These are phyloP conservation scores for Diaporthe citrichinensis DNA, from an alignment of 2,329 filamentous ascomycete species.

Conservation along the genomic window DNA sequence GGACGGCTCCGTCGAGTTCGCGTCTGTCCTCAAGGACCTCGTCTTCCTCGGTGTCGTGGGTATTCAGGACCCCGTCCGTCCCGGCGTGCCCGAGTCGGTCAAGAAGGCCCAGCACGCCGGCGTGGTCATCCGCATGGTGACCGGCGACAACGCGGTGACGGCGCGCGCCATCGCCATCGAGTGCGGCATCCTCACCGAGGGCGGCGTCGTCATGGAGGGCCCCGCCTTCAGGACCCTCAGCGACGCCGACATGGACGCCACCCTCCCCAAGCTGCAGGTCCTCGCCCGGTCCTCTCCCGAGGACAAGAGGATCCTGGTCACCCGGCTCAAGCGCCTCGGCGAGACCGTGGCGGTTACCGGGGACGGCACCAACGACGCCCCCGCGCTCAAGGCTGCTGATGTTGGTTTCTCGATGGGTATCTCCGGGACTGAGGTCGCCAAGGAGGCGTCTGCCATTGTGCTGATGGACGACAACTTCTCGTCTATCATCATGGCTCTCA, in stretches of 20 bases:
- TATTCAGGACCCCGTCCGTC: slow-evolving; percentile 77
- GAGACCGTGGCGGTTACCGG: slow-evolving; percentile 76
- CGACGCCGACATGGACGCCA: slow-evolving; percentile 64
- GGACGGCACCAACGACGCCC: slow-evolving; percentile 77
- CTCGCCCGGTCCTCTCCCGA: slow-evolving; percentile 72
- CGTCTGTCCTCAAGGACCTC: slow-evolving; percentile 72
- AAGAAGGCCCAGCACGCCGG: slow-evolving; percentile 73
- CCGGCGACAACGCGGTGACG: slow-evolving; percentile 71
- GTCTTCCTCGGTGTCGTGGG: slow-evolving; percentile 79
- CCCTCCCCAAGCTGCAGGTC: slow-evolving; percentile 67
- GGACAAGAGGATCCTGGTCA: slow-evolving; percentile 71
- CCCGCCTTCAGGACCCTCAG: slow-evolving; percentile 72
- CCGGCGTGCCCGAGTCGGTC: slow-evolving; percentile 74
- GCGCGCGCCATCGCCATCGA: slow-evolving; percentile 76
- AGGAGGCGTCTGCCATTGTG: slow-evolving; percentile 78
- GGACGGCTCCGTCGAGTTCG: slow-evolving; percentile 73
- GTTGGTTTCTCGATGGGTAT: slow-evolving; percentile 79
- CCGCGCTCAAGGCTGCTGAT: slow-evolving; percentile 75
- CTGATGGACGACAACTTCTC: slow-evolving; percentile 77
- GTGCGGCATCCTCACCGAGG: slow-evolving; percentile 70
- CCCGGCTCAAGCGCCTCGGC: slow-evolving; percentile 66
- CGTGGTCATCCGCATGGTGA: slow-evolving; percentile 76
- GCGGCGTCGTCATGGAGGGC: slow-evolving; percentile 77
- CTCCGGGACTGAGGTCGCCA: slow-evolving; percentile 76
- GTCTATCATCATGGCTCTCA: slow-evolving; percentile 76